Percentiles rank a stretch among this genome's conserved stretches.
phyloP scores from a whole-genome alignment of 768 basidiomycete species.

The Kwoniella dendrophila region DNA sequence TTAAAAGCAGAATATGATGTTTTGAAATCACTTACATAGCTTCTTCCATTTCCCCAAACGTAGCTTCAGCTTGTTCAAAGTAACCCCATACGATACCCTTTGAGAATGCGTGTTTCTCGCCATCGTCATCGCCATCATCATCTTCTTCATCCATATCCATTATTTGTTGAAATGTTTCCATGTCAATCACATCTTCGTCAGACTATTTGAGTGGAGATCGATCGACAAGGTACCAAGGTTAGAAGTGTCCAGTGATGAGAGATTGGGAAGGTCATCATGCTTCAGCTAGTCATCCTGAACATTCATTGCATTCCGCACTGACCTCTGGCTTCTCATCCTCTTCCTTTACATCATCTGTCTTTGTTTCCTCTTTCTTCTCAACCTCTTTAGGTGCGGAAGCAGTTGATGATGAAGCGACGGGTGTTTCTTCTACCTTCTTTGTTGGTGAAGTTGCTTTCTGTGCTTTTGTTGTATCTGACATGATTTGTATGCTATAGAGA shows the following conservation, averaged over 20 bases:
- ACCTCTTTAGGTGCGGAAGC: neutral
- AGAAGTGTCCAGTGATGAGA: neutral
- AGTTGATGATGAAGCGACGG: constrained; percentile 8
- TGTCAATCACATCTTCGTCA: constrained; percentile 62
- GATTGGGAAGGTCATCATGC: neutral
- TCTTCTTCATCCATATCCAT: constrained; percentile 70
- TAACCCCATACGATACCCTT: constrained; percentile 76
- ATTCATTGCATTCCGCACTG: neutral
- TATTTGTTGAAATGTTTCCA: constrained; percentile 80
- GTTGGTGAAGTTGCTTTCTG: constrained; percentile 5
- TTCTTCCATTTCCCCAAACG: constrained; percentile 75
- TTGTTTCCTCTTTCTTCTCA: constrained; percentile 1
- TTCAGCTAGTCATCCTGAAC: neutral
- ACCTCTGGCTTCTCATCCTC: constrained; percentile 15
- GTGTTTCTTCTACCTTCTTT: constrained; percentile 7
- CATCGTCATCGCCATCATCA: constrained; percentile 46
- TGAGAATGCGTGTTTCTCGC: constrained; percentile 86
- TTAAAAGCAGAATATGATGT: too few species aligned
- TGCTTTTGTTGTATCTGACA: constrained; percentile 9
- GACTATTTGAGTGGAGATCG: constrained; percentile 1
- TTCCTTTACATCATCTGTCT: neutral
- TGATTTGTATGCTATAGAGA: neutral
- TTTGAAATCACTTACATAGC: constrained; percentile 82
- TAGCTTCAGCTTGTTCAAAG: constrained; percentile 74
- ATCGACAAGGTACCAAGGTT: neutral